Conservation (phyloP, 2,329 filamentous ascomycete species). For the Intubia oerlemansii region DNA sequence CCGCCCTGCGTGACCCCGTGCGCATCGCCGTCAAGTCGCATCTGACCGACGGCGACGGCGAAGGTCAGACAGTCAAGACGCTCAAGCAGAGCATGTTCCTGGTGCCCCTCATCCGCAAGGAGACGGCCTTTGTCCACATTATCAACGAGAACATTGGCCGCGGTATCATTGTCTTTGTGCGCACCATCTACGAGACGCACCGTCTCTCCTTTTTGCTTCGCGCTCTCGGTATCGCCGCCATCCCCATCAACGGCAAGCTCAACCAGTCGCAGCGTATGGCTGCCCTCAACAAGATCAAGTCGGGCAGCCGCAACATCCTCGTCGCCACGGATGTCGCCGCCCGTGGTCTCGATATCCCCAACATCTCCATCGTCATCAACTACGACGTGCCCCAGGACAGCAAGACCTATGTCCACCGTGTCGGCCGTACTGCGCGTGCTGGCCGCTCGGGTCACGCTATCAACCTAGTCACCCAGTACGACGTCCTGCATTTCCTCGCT, state of each 20-base stretch:
- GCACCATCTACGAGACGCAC: constrained; percentile 82
- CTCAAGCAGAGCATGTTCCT: constrained; percentile 75
- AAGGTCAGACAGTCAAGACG: constrained; percentile 81
- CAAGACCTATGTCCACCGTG: constrained; percentile 81
- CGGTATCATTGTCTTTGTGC: constrained; percentile 71
- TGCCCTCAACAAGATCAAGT: constrained; percentile 75
- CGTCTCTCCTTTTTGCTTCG: constrained; percentile 66
- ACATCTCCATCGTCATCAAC: constrained; percentile 74
- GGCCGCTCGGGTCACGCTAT: constrained; percentile 70
- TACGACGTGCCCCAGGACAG: constrained; percentile 66
- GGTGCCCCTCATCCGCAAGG: constrained; percentile 70
- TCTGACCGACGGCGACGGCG: constrained; percentile 24
- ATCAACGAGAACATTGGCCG: constrained; percentile 76
- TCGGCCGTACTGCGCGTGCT: constrained; percentile 71
- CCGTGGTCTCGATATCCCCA: constrained; percentile 78
- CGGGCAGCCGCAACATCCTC: constrained; percentile 62
- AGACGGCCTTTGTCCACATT: constrained; percentile 71
- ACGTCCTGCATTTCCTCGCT: constrained; percentile 56
- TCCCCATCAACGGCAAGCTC: constrained; percentile 82
- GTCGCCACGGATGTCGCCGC: constrained; percentile 90
- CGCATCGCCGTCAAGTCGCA: constrained; percentile 1
- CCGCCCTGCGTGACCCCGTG: constrained; percentile 48
- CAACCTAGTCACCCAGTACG: constrained; percentile 70
- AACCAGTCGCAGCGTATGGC: constrained; percentile 73
- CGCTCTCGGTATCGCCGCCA: constrained; percentile 68